Evolutionary conservation across 2,329 filamentous ascomycete genomes (phyloP), one percentile per base, ranked within the genome.

Genomic region (Exophiala lecanii-corni): DNA sequence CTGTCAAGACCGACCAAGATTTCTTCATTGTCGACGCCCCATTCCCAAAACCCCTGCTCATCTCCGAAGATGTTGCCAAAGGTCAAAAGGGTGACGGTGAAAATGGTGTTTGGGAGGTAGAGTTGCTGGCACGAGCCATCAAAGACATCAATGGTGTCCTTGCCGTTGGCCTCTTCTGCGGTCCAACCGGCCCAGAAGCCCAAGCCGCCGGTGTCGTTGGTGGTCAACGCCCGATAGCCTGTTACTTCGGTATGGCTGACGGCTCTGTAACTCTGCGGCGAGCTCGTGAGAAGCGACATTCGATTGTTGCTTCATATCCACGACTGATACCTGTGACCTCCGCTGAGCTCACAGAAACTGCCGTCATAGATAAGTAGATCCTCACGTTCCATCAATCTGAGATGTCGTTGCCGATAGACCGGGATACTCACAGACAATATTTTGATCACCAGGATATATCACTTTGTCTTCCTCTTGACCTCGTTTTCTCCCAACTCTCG

Each of bases 11-110:
- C 3, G 87, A 94, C 60, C 89, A 94, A 63, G 80, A 81, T 55
- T 88, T 89, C 71, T 86, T 84, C 71, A 85, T 98, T 57, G 82
- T 98, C 53, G 92, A 98, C 60, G 92, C 92, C 9, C 88, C 89
- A 0, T 97, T 98, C 68, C 69, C 76, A 37, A 44, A 54, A 30
- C 76, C 81, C 3, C 72, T 97, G 39, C 69, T 87, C 36, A 77
- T 85, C n/a, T 55, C 71, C 15, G 68, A 71, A n/a, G 78, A 82
- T 57, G 59, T 79, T 13, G 59, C 62, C 23, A 64, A 64, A 6
- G 68, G 66, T 2, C 60, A 63, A 41, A 75, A 67, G 31, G 70
- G 74, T 4, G 74, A 78, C 49, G 77, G 80, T 15, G 68, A 74
- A 54, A 72, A 78, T 49, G 84, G 87, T 12, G 68, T 76, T 30